Evolutionary conservation across 805 yeast genomes (phyloP), one percentile per base, ranked within the genome.

Genomic region (Kluyveromyces nonfermentans): DNA sequence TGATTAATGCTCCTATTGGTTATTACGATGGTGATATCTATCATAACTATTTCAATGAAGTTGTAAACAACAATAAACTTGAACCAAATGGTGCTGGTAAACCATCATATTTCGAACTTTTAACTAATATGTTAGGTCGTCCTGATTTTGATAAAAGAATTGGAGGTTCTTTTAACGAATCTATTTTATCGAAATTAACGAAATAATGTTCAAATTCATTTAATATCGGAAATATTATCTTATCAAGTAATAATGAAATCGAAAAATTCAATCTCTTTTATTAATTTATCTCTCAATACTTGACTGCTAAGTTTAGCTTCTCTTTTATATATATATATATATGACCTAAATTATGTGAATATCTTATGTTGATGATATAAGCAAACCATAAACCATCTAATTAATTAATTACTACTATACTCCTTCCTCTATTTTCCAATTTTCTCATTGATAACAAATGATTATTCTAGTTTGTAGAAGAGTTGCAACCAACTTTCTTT

Each of bases 1-100:
- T 83, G 68, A 73, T 88, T 57, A 85, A 87, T 62, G 79, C 96
- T 0, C 80, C 93, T 4, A 74, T 88, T 46, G 97, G 96, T 38
- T 73, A 71, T 45, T 81, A 74, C 64, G 79, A 84, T 54, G 96
- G 96, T 46, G 81, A 88, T 61, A 80, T 85, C 45, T 88, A 87
- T 67, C 79, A 80, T 57, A 79, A 84, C 62, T 87, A 87, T 67
- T 82, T 81, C 46, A 77, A 75, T 56, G 78, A 78, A 45, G 77
- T 80, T 15, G 58, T 67, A 40, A 60, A 62, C 12, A 68, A 75
- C 48, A 77, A 80, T 55, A 83, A 90, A 5, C 61, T 61, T 9
- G 71, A 69, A 47, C 57, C 61, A 17, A 66, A 63, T 31, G 75
- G 77, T 49, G 73, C 81, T n/a, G 78, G 77, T 18, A 75, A 75